Evolutionary conservation across 345 rosid genomes (phyloP).

Genomic region (Camelina laxa): DNA sequence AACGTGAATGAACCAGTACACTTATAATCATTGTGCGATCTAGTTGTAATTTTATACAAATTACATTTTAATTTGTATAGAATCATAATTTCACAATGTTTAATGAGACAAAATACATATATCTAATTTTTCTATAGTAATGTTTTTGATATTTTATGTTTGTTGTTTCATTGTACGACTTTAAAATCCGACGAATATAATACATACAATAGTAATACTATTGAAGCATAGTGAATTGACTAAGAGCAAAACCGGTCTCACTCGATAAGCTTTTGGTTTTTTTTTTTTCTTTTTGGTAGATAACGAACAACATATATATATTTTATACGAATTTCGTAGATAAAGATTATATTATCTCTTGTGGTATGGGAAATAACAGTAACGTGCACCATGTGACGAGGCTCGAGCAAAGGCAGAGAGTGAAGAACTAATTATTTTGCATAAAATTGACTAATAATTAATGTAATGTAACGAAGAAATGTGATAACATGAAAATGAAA

Average conservation of each 20-base stretch:
- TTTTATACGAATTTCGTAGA: not conserved
- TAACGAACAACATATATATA: not conserved
- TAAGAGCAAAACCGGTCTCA: not conserved
- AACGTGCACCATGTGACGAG: constrained; percentile 43
- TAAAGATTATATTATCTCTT: not conserved
- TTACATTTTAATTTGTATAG: not conserved
- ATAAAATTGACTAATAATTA: constrained; percentile 9
- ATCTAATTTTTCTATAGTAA: not conserved
- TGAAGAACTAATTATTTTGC: constrained; percentile 24
- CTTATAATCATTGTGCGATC: not conserved
- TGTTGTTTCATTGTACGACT: not conserved
- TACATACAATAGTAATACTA: not conserved
- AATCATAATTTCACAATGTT: not conserved
- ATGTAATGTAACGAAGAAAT: not conserved
- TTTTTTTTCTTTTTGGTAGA: not conserved
- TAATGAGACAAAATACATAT: not conserved
- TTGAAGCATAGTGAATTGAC: not conserved
- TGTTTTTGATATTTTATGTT: not conserved
- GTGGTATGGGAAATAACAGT: constrained; percentile 22
- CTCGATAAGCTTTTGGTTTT: not conserved
- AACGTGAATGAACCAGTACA: too few species aligned
- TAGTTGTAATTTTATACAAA: not conserved
- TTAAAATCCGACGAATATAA: not conserved
- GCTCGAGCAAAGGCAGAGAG: constrained; percentile 20
- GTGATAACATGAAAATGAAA: constrained; percentile 31